Conservation (phyloP, 371 early-diverging fungal species). For the Circinella minor region DNA sequence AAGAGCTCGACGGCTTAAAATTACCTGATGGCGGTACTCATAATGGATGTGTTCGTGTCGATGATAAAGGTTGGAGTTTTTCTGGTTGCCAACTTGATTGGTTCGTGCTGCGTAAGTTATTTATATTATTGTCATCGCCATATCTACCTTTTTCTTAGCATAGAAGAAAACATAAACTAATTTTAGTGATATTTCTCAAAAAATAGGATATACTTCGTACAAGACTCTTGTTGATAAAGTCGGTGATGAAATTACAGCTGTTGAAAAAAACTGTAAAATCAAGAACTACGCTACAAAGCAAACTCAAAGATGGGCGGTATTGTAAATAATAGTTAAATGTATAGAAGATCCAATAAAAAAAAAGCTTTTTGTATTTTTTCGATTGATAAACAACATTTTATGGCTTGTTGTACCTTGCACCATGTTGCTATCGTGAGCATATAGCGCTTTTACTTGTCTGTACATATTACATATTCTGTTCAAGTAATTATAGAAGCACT, state of each 20-base stretch:
- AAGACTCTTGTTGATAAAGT: conserved; percentile 14
- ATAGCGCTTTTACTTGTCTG: background rate
- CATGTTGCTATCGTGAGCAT: too few species aligned
- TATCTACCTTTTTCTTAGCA: too few species aligned
- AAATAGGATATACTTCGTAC: conserved; percentile 23
- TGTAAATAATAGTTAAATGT: background rate
- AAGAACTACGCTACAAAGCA: conserved; percentile 24
- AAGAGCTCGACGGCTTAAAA: conserved; percentile 36
- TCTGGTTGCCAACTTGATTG: conserved; percentile 39
- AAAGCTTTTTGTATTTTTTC: background rate
- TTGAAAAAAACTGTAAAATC: conserved; percentile 24
- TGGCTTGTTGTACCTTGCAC: too few species aligned
- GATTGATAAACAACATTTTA: too few species aligned
- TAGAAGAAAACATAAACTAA: too few species aligned
- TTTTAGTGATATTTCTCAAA: too few species aligned
- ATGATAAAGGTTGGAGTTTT: conserved; percentile 46
- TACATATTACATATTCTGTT: background rate
- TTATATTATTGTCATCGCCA: too few species aligned
- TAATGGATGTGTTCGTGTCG: conserved; percentile 52
- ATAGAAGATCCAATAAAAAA: too few species aligned
- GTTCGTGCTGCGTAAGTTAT: conserved; percentile 26
- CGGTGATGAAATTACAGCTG: conserved; percentile 21
- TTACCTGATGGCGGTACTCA: conserved; percentile 41
- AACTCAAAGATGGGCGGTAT: conserved; percentile 25
- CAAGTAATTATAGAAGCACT: too few species aligned